phyloP scores from a whole-genome alignment of 139 green algal species.

The Mesotaenium endlicherianum region DNA sequence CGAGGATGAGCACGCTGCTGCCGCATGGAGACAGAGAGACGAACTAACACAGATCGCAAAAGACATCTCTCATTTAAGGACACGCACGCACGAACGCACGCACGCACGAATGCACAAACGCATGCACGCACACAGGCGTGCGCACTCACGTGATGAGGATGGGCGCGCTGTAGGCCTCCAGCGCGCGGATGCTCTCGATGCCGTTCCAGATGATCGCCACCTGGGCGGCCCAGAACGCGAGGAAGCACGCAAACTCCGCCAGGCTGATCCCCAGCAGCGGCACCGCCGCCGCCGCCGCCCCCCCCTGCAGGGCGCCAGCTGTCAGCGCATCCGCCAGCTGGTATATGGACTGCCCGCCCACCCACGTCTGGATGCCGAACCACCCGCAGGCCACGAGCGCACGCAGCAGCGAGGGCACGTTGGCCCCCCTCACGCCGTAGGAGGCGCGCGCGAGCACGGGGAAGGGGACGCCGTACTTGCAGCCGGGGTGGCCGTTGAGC shows the following conservation, averaged over 20 bases:
- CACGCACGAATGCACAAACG: too few species aligned
- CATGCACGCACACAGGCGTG: too few species aligned
- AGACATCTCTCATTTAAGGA: too few species aligned
- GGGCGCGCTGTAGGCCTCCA: constrained; percentile 74
- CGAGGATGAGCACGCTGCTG: too few species aligned
- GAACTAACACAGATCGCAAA: too few species aligned
- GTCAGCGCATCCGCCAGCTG: constrained; percentile 23
- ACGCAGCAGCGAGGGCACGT: constrained; percentile 65
- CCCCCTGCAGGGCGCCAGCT: background rate
- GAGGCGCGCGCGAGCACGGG: constrained; percentile 67
- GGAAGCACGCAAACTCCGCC: constrained; percentile 66
- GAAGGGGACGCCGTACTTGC: constrained; percentile 72
- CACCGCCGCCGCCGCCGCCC: background rate
- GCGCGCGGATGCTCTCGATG: constrained; percentile 72
- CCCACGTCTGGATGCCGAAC: constrained; percentile 79
- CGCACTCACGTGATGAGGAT: constrained; percentile 66
- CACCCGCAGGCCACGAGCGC: constrained; percentile 73
- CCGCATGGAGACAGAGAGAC: too few species aligned
- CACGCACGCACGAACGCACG: too few species aligned
- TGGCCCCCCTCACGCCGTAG: constrained; percentile 72
- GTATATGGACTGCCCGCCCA: constrained; percentile 55
- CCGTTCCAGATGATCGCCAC: constrained; percentile 66
- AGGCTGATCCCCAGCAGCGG: constrained; percentile 59
- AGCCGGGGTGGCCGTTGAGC: constrained; percentile 68
- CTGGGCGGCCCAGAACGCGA: constrained; percentile 63